phyloP scores from a whole-genome alignment of 179 eudicot species.

The Gypsophila paniculata region DNA sequence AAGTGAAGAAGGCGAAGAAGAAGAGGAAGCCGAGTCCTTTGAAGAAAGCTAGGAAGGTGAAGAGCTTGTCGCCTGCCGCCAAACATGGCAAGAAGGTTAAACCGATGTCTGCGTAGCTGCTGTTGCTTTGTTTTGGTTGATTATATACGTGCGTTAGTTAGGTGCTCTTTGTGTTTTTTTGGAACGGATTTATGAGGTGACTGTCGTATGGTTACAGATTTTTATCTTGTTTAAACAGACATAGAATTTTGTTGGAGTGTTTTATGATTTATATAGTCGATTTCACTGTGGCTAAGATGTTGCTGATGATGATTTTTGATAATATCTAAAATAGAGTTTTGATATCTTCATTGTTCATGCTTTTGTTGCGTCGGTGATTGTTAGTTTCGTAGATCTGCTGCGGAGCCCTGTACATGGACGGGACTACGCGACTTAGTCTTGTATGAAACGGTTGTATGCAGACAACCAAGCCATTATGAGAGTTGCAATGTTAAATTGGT shows the following conservation, averaged over 20 bases:
- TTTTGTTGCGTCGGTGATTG: too few species aligned
- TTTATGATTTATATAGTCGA: slow-evolving; percentile 19
- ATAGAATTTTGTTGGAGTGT: slow-evolving; percentile 14
- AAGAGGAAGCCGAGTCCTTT: slow-evolving; percentile 35
- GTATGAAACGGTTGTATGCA: too few species aligned
- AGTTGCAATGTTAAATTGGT: too few species aligned
- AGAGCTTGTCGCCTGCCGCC: slow-evolving; percentile 46
- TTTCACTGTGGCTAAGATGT: slow-evolving; percentile 21
- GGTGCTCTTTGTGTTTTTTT: slow-evolving; percentile 3
- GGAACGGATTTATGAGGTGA: slow-evolving; percentile 25
- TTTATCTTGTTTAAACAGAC: slow-evolving; percentile 21
- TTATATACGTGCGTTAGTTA: slow-evolving; percentile 6
- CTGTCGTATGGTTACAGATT: slow-evolving; percentile 22
- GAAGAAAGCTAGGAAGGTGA: slow-evolving; percentile 58
- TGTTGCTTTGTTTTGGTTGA: slow-evolving; percentile 5
- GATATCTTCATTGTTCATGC: slow-evolving; percentile 18
- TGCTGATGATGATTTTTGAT: slow-evolving; percentile 9
- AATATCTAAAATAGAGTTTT: slow-evolving; percentile 16
- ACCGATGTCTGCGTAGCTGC: slow-evolving; percentile 31
- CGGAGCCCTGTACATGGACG: too few species aligned
- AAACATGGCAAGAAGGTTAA: slow-evolving; percentile 48
- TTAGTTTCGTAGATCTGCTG: too few species aligned
- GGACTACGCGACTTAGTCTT: too few species aligned
- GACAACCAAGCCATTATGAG: too few species aligned
- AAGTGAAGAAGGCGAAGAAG: slow-evolving; percentile 49